Base-by-base conservation (phyloP, 352 stramenopile genomes). In the Pythium phragmiticola region DNA sequence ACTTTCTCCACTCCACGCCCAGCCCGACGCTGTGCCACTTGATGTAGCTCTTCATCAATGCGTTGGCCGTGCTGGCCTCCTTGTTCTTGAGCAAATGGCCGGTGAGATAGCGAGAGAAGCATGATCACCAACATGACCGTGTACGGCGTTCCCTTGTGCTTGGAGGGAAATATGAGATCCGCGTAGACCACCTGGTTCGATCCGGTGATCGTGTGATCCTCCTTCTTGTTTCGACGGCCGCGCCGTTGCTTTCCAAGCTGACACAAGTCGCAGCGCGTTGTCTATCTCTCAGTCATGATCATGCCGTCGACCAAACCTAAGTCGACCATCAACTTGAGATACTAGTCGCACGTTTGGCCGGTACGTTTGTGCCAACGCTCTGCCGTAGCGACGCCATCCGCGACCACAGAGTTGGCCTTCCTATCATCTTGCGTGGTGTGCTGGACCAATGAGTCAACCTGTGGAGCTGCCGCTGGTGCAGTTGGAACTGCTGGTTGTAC, bases 331-430 rank as follows among this genome's bases (percentile, higher is more conserved):
- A 19, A 36, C 33, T 54, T 62, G 2, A 62, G 55, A 45, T 62
- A 62, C 42, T 52, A 7, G 33, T 60, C 13, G 17, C 55, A 57
- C 41, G 57, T 60, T 46, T 72, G 33, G 3, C 36, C 28, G 23
- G 65, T 63, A 57, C 48, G 80, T 94, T 34, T 59, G 51, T 46
- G 51, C 33, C 37, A 69, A 5, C 37, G 48, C 14, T 54, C 4
- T 2, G 39, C 39, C 2, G 8, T 21, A 19, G 48, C 48, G 14
- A 54, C 48, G 4, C 48, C 23, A 54, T 54, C 48, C 2, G 43
- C 17, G 4, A n/a, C 43, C 3, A 17, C 12, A 17, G 5, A 50
- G 43, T 50, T 26, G 4, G 19, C 43, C 19, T 50, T 36, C 33
- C 4, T 36, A 8, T 36, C 8, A 4, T 36, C 33, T 9, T 8